Conservation (phyloP, 257 asterid species). For the Oldenlandia corymbosa region DNA sequence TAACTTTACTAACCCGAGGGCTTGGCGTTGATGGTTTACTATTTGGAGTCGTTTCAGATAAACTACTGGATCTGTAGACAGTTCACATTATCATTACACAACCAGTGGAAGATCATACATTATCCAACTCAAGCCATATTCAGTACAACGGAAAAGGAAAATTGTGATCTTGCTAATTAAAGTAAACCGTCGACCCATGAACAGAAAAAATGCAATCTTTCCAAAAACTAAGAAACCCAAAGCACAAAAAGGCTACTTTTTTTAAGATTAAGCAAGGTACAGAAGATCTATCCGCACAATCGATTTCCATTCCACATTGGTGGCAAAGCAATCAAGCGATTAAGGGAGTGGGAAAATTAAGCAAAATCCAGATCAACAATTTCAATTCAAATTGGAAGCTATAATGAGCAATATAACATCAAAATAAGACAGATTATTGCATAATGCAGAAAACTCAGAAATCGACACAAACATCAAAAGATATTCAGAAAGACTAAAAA, state of each 20-base stretch:
- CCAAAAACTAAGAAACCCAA: background rate
- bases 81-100: conserved; percentile 8
- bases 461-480: background rate
- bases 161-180: conserved; percentile 8
- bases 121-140: background rate
- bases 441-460: conserved; percentile 1
- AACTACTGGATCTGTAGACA: conserved; percentile 47
- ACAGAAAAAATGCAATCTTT: background rate
- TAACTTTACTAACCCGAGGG: conserved; percentile 44
- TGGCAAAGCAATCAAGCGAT: background rate
- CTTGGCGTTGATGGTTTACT: conserved; percentile 46
- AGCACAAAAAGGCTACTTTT: background rate
- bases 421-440: background rate
- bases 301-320: background rate
- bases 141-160: background rate
- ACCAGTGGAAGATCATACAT: background rate
- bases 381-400: background rate
- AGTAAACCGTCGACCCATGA: background rate
- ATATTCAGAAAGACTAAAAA: conserved; percentile 3
- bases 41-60: conserved; percentile 59
- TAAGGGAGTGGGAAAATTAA: background rate
- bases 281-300: conserved; percentile 7
- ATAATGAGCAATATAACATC: background rate
- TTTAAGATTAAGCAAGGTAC: background rate
- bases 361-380: conserved; percentile 23